Evolutionary conservation across 192 early-diverging fungal genomes (phyloP), one percentile per base, ranked within the genome.

Genomic region (Entomortierella chlamydospora): DNA sequence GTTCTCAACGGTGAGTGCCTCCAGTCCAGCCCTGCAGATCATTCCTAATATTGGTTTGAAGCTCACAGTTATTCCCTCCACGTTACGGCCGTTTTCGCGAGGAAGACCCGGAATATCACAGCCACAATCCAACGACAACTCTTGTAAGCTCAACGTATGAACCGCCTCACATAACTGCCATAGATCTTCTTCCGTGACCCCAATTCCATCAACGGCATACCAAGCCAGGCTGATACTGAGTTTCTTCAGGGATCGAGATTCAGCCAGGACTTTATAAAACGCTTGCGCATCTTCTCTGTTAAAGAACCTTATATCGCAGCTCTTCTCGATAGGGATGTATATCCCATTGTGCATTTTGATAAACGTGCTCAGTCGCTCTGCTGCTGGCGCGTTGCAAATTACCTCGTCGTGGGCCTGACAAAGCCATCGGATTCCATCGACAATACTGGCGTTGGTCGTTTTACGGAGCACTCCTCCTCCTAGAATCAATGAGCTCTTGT

Each of bases 41-140:
- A 74, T 77, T 10, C 65, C 73, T 15, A 77, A 22, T 31, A 77
- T 12, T 17, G 73, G 73, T 12, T 25, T 50, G 45, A 68, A 77
- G 7, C 52, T 49, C 50, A 54, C 0, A 34, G 18, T 4, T 50
- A 25, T 26, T 29, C 34, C 31, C 8, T 31, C 29, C 3, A 6
- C 12, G 3, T 17, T 43, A 61, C 25, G 9, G 58, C 18, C 29
- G 3, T 33, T 20, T 12, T 49, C n/a, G 7, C 15, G 54, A 43
- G 17, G 22, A 10, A 9, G 10, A 22, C 37, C n/a, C 28, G n/a
- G 5, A 12, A 13, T 0, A 39, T 25, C 22, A 29, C 61, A 12
- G 20, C 65, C 41, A 22, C 73, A 77, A 28, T 68, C 66, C 0
- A 77, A 23, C 29, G 45, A 57, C 59, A 77, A 25, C 25, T 77